Evolutionary conservation across 345 rosid species (phyloP).

Genomic region (Ceriops tagal): DNA sequence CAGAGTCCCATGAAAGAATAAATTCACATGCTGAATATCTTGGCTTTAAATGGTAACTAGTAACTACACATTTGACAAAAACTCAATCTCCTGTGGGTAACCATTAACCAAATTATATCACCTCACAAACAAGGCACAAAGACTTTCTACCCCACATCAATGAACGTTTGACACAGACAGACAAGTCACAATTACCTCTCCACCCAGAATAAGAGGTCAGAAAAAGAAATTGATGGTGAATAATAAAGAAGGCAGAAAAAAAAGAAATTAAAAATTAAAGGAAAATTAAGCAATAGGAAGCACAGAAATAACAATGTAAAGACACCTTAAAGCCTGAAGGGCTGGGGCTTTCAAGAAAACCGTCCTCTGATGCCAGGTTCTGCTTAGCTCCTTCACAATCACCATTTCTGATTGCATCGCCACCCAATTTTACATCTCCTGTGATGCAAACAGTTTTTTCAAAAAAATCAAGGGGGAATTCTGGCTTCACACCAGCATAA

Average conservation of each 20-base stretch:
- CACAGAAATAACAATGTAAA: background rate
- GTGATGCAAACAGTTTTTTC: slow-evolving; percentile 93
- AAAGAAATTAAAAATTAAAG: background rate
- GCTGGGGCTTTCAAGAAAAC: slow-evolving; percentile 84
- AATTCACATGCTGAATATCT: background rate
- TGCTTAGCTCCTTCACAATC: slow-evolving; percentile 94
- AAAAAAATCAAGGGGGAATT: slow-evolving; percentile 95
- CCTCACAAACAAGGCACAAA: background rate
- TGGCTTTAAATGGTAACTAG: slow-evolving; percentile 2
- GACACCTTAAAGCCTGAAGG: slow-evolving; percentile 87
- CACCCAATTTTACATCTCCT: slow-evolving; percentile 82
- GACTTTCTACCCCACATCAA: background rate
- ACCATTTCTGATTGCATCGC: slow-evolving; percentile 89
- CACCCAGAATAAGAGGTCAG: background rate
- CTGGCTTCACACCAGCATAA: slow-evolving; percentile 76
- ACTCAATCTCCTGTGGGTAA: background rate
- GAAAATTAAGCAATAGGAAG: background rate
- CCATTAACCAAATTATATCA: background rate
- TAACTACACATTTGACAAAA: background rate
- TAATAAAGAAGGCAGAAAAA: too few relatives aligned
- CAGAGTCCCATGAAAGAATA: background rate
- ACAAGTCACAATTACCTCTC: too few relatives aligned
- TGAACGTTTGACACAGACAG: too few relatives aligned
- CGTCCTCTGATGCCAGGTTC: slow-evolving; percentile 87
- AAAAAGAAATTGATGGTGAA: background rate